Evolutionary conservation across 306 rosid species (phyloP).

Genomic region (Gillenia trifoliata): DNA sequence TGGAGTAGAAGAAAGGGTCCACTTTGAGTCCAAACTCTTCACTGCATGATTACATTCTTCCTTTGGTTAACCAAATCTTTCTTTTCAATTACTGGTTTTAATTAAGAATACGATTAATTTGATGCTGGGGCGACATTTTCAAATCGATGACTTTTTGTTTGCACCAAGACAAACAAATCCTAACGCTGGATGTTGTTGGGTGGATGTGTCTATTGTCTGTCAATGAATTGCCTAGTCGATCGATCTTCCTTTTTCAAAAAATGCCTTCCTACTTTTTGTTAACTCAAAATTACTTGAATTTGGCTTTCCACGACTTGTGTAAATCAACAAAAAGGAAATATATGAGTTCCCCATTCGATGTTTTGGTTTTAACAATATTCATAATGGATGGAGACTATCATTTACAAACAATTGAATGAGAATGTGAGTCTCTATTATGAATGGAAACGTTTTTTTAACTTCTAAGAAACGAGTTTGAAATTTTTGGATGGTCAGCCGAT

Average conservation of each 20-base stretch:
- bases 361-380: neutral
- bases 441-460: neutral
- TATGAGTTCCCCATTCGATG: neutral
- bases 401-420: neutral
- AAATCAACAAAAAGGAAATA: too few relatives aligned
- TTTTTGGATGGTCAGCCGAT: neutral
- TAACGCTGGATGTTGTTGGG: neutral
- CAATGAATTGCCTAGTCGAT: neutral
- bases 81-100: neutral
- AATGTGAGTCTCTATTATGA: neutral
- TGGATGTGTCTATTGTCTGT: neutral
- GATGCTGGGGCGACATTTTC: neutral
- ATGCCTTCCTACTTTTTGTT: neutral
- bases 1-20: neutral
- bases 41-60: slow-evolving; percentile 9
- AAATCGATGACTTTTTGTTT: neutral
- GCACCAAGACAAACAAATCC: neutral
- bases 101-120: neutral
- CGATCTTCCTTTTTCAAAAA: neutral
- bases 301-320: too few relatives aligned
- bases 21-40: neutral
- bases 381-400: neutral
- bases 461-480: neutral
- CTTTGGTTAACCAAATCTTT: slow-evolving; percentile 12
- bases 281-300: neutral